Conservation (phyloP, 2,329 filamentous ascomycete species). For the Penicillium sp. region DNA sequence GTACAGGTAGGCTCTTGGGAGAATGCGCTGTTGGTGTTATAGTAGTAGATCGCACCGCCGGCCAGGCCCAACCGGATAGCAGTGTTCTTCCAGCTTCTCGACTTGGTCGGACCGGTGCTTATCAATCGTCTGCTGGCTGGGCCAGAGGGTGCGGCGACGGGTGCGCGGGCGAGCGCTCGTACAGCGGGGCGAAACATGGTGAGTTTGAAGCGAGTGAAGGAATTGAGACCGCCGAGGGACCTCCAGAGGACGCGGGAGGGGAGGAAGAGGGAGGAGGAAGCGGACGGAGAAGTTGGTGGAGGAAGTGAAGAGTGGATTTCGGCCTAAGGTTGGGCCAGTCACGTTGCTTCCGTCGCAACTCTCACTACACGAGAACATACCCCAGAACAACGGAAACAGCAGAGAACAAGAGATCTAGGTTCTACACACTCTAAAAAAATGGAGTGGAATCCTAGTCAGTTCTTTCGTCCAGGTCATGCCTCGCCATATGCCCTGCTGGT, state of each 20-base stretch:
- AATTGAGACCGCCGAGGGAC: conserved; percentile 13
- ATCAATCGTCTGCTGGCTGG: conserved; percentile 53
- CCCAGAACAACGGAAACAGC: too few relatives aligned
- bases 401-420: too few relatives aligned
- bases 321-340: conserved; percentile 32
- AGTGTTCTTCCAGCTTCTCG: conserved; percentile 80
- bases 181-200: conserved; percentile 59
- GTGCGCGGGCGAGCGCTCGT: conserved; percentile 48
- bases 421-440: too few relatives aligned
- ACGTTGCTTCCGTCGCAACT: conserved; percentile 22
- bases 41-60: conserved; percentile 81
- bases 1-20: conserved; percentile 79
- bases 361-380: neutral
- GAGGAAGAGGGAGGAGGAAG: conserved; percentile 15
- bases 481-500: conserved; percentile 57
- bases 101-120: conserved; percentile 64
- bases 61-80: conserved; percentile 76
- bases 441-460: conserved; percentile 48
- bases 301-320: conserved; percentile 25
- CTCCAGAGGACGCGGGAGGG: conserved; percentile 15
- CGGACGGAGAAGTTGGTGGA: conserved; percentile 30
- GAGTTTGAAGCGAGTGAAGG: conserved; percentile 11
- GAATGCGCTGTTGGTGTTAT: conserved; percentile 87
- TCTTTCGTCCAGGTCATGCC: conserved; percentile 38
- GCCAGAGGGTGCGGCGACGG: conserved; percentile 34